A percentile compares a stretch with the other conserved stretches of the same genome.
Evolutionary conservation across 176 grass and related monocot genomes (phyloP).

Genomic region (Carex littledalei): DNA sequence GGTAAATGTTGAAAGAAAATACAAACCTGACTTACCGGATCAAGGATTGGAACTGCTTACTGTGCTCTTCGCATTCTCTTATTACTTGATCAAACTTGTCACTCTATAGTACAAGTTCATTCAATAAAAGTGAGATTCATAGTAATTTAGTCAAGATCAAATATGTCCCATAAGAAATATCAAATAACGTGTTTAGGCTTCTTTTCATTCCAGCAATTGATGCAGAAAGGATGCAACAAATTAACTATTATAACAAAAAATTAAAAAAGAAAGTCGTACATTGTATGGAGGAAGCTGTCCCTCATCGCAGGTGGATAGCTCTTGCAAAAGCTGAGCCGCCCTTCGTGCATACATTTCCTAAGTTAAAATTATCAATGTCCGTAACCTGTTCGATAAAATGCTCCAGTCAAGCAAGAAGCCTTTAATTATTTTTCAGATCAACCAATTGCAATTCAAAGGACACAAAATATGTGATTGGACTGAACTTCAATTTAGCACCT

Average conservation of each 20-base stretch:
- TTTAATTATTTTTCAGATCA: not conserved
- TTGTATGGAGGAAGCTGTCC: conserved; percentile 63
- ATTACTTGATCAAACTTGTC: conserved; percentile 86
- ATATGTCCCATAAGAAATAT: not conserved
- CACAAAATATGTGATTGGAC: not conserved
- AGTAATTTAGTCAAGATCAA: not conserved
- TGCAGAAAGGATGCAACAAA: not conserved
- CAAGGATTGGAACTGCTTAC: conserved; percentile 63
- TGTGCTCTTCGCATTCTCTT: conserved; percentile 87
- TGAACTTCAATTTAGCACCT: not conserved
- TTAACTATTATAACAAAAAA: conserved; percentile 6
- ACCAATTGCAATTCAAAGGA: not conserved
- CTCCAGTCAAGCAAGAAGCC: not conserved
- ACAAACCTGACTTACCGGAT: conserved; percentile 44
- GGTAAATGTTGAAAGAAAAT: not conserved
- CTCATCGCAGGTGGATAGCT: conserved; percentile 64
- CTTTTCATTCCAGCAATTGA: not conserved
- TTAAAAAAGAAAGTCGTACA: conserved; percentile 21
- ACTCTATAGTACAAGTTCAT: conserved; percentile 30
- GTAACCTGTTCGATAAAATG: conserved; percentile 30
- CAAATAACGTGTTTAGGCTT: not conserved
- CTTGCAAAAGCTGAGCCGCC: conserved; percentile 65
- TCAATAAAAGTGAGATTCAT: not conserved
- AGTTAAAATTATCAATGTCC: conserved; percentile 8
- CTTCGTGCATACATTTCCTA: conserved; percentile 64